Evolutionary conservation across 306 rosid genomes (phyloP), one percentile per base, ranked within the genome.

Genomic region (Citrullus amarus): DNA sequence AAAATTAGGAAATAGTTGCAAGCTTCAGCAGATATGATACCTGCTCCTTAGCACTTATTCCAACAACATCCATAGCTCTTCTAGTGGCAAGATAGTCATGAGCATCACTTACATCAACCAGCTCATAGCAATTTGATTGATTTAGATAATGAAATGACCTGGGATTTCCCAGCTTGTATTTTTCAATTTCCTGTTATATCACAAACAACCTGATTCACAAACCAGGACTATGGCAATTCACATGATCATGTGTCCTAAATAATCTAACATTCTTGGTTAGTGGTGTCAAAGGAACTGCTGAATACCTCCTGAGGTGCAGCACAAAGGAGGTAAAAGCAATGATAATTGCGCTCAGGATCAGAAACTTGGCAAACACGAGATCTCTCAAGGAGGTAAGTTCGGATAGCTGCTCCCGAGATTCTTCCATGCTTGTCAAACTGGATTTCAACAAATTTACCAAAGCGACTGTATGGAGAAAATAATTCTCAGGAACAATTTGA

Each of bases 331-430:
- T 96, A 96, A 84, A 96, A 96, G 88, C 99, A 96, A 83, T 96
- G 99, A 85, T 96, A 96, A 85, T 96, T 96, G 86, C 97, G 97
- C 82, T 92, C 99, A 39, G 99, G 98, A 87, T 96, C 93, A 81
- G 93, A 91, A 79, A 96, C 57, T 90, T 96, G 99, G 91, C 99
- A 96, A 83, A 96, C 99, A 76, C 99, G 97, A 78, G 99, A 96
- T 78, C 98, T 88, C 87, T 96, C 99, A 36, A 96, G 83, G 85
- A 96, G 99, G 87, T 96, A 96, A 50, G 99, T 96, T 88, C 99
- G 86, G 71, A 96, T 85, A 78, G 98, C 99, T 58, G 99, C 99
- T 85, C 99, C 98, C 34, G 99, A 96, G 86, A 96, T 96, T 90
- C 98, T 92, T 79, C 99, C 97, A 82, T 89, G 91, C 87, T 90